Evolutionary conservation across 805 yeast species (phyloP).

Genomic region (Candida mattraensis): DNA sequence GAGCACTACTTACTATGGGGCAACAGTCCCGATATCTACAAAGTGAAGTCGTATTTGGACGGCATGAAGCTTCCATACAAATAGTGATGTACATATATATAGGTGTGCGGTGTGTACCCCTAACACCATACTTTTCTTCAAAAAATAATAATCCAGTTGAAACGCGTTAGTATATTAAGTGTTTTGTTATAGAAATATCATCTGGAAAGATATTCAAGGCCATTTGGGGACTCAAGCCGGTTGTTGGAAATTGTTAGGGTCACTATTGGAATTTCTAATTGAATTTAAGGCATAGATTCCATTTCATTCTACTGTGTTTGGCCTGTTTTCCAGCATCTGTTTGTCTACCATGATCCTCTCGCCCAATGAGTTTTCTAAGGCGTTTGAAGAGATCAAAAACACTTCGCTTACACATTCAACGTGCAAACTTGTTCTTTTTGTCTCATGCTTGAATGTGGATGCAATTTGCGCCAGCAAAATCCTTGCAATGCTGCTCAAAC

Average conservation of each 20-base stretch:
- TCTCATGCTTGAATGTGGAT: slow-evolving; percentile 87
- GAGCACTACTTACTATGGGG: slow-evolving; percentile 33
- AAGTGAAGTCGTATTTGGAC: slow-evolving; percentile 23
- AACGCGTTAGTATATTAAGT: no score
- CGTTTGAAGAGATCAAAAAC: slow-evolving; percentile 65
- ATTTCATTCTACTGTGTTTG: no score
- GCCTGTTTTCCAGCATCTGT: neutral
- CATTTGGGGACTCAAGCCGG: no score
- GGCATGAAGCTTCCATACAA: slow-evolving; percentile 15
- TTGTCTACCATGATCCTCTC: slow-evolving; percentile 62
- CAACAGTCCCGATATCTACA: slow-evolving; percentile 26
- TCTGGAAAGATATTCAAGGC: no score
- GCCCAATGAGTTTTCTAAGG: slow-evolving; percentile 64
- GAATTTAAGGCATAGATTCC: no score
- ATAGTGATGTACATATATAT: no score
- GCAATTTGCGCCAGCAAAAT: slow-evolving; percentile 88
- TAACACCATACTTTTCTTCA: no score
- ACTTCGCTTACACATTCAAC: slow-evolving; percentile 90
- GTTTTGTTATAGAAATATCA: no score
- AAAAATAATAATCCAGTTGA: no score
- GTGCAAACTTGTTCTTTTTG: slow-evolving; percentile 83
- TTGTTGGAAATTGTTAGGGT: no score
- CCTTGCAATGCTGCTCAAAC: slow-evolving; percentile 66
- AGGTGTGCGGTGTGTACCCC: neutral
- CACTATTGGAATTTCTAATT: no score